phyloP scores from a whole-genome alignment of 805 yeast genomes.

The Komagataella populi region DNA sequence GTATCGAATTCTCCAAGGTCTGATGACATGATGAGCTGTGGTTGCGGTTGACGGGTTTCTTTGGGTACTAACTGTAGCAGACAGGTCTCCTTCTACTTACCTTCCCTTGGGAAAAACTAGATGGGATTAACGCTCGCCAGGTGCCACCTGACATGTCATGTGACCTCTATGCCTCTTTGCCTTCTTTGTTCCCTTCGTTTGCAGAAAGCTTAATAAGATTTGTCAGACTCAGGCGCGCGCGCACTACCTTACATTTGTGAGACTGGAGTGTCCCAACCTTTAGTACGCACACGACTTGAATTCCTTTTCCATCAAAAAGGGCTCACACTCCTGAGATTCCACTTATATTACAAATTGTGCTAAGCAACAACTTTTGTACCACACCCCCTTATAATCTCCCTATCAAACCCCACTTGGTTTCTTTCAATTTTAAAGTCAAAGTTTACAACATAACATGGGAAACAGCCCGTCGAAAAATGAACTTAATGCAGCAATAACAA shows the following conservation, averaged over 20 bases:
- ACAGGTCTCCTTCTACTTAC: not conserved
- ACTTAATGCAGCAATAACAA: slow-evolving; percentile 7
- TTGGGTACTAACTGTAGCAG: too few species aligned
- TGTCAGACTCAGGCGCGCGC: not conserved
- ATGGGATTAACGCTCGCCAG: not conserved
- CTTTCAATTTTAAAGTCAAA: not conserved
- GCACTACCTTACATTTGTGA: not conserved
- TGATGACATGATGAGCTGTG: slow-evolving; percentile 4
- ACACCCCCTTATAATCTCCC: not conserved
- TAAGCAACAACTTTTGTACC: not conserved
- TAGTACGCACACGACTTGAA: not conserved
- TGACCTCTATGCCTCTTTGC: not conserved
- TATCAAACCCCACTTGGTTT: not conserved
- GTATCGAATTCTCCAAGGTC: slow-evolving; percentile 31
- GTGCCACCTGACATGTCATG: not conserved
- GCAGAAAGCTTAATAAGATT: not conserved
- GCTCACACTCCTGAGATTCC: not conserved
- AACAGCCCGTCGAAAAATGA: slow-evolving; percentile 26
- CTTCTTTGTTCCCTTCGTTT: not conserved
- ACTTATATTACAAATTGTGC: not conserved
- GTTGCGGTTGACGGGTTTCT: not conserved
- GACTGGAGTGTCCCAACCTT: not conserved
- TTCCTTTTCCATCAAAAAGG: not conserved
- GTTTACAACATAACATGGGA: slow-evolving; percentile 12
- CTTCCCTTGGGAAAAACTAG: not conserved